Base-by-base conservation (phyloP, 257 asterid species). In the Avicennia marina region DNA sequence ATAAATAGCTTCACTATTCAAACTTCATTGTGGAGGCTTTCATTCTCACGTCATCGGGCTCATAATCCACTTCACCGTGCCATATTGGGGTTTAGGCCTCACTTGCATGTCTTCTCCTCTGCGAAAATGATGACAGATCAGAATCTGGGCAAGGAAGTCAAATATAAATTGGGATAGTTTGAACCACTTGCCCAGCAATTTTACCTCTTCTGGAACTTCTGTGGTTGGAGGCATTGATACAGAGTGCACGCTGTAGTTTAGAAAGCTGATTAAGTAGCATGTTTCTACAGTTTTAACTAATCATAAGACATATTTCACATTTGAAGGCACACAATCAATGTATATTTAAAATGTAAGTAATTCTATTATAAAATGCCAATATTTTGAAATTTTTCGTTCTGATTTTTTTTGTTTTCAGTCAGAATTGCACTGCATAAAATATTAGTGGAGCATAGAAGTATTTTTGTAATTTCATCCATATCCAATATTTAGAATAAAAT, bases 71-170 rank as follows among this genome's bases (percentile, higher is more conserved):
- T 1, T 83, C 86, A 25, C 96, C 95, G 47, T 78, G 80, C 98
- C 98, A 91, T 62, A 91, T 83, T 59, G 75, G 11, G 87, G 96
- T 74, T 87, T 85, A 27, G 83, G 89, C 47, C 90, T 85, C 65
- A 63, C 71, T 53, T 87, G 96, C 90, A 88, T 83, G 57, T 65
- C 75, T 55, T 73, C 88, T 72, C 88, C 96, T 53, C 76, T 63
- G 96, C 88, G 75, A 42, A 65, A 16, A 46, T 43, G 63, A 55
- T 49, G 44, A 31, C 1, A 41, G 43, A 65, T 69, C 54, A 68
- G 67, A 62, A 11, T 1, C 2, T 16, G 24, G 7, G 11, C 13
- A n/a, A n/a, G n/a, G n/a, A n/a, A n/a, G n/a, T n/a, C n/a, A 49
- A 49, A 49, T 1, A 12, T 12, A 7, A 25, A 11, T 11, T n/a